phyloP scores from a whole-genome alignment of 2,329 filamentous ascomycete species.

The Nigrospora oryzae region DNA sequence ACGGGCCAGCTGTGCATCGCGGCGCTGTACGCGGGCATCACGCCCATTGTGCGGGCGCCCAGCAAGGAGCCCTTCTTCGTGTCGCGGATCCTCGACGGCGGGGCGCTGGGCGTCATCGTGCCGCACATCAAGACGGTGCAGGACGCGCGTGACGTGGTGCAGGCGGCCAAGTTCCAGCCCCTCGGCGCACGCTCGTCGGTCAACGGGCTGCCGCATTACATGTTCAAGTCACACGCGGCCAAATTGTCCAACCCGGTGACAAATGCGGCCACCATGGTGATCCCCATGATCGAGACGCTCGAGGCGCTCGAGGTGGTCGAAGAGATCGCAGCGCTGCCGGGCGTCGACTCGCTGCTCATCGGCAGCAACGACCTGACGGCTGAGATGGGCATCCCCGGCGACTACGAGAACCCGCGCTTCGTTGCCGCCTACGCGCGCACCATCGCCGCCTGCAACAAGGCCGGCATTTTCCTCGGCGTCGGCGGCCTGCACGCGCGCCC shows the following conservation, averaged over 20 bases:
- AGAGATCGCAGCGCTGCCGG: conserved; percentile 13
- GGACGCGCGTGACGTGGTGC: conserved; percentile 11
- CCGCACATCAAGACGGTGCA: conserved; percentile 15
- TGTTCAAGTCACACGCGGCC: conserved; percentile 4
- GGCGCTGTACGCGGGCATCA: conserved; percentile 14
- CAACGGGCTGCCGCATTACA: conserved; percentile 13
- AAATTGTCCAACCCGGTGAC: conserved; percentile 10
- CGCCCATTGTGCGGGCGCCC: conserved; percentile 22
- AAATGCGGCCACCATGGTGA: conserved; percentile 24
- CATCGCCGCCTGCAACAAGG: conserved; percentile 26
- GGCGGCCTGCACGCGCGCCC: conserved; percentile 29
- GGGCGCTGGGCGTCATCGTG: conserved; percentile 18
- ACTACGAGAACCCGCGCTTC: conserved; percentile 26
- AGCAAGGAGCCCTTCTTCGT: conserved; percentile 20
- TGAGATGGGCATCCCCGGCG: conserved; percentile 32
- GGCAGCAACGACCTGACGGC: conserved; percentile 34
- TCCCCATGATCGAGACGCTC: conserved; percentile 28
- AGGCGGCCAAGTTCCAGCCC: conserved; percentile 14
- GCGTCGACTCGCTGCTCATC: conserved; percentile 32
- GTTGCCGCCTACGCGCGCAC: conserved; percentile 21
- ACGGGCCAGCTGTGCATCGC: conserved; percentile 16
- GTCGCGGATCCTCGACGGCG: conserved; percentile 20
- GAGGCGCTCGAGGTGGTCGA: conserved; percentile 23
- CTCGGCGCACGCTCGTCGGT: conserved; percentile 15
- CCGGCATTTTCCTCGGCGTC: conserved; percentile 28